These are phyloP conservation scores for Dysphania ambrosioides DNA, from an alignment of 148 eudicot genomes.

Conservation along the genomic window DNA sequence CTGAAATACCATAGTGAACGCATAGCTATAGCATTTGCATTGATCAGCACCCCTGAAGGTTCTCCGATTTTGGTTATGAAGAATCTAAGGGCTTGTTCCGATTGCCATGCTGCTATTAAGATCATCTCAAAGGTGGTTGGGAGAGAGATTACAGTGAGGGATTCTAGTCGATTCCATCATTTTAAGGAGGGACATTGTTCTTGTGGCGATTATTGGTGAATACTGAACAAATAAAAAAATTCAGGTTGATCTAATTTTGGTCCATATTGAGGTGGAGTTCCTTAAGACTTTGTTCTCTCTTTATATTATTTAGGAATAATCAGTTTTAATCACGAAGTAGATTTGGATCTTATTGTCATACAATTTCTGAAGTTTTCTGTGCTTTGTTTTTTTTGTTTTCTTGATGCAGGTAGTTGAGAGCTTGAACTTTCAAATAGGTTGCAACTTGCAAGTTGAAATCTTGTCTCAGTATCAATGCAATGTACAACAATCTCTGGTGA, in stretches of 20 bases:
- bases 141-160: constrained; percentile 74
- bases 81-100: constrained; percentile 69
- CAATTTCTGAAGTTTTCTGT: neutral
- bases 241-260: neutral
- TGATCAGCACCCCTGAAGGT: constrained; percentile 67
- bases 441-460: neutral
- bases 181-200: constrained; percentile 64
- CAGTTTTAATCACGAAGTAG: neutral
- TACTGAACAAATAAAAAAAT: neutral
- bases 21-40: constrained; percentile 69
- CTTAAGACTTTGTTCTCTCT: neutral
- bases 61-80: constrained; percentile 68
- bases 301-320: too few relatives aligned
- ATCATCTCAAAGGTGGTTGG: constrained; percentile 60
- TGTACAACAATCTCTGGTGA: neutral
- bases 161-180: constrained; percentile 82
- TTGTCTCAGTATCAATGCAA: neutral
- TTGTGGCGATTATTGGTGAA: constrained; percentile 75
- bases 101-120: constrained; percentile 78
- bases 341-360: neutral
- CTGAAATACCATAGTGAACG: constrained; percentile 73
- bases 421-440: neutral
- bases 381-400: neutral
- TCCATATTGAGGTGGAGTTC: neutral
- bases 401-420: neutral